phyloP scores from a whole-genome alignment of 805 yeast genomes.

The Candida oleophila region DNA sequence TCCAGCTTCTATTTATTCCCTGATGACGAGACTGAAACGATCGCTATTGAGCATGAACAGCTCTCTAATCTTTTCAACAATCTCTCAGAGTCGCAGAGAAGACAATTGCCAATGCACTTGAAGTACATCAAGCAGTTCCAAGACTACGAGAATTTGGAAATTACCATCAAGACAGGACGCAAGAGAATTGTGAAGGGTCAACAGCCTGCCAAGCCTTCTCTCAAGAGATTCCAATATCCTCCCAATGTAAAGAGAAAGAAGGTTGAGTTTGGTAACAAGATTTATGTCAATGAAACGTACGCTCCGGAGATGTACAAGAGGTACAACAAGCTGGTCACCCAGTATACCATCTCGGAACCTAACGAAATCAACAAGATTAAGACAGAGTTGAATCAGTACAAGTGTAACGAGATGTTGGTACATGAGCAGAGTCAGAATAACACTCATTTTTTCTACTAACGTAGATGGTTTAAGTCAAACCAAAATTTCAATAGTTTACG shows the following conservation, averaged over 20 bases:
- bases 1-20: not conserved
- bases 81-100: conserved; percentile 20
- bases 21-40: conserved; percentile 12
- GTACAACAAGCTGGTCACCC: conserved; percentile 51
- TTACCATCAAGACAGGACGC: conserved; percentile 19
- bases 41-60: conserved; percentile 24
- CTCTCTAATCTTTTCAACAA: conserved; percentile 23
- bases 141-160: conserved; percentile 30
- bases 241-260: conserved; percentile 15
- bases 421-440: conserved; percentile 58
- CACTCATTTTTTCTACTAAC: conserved; percentile 63
- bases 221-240: conserved; percentile 4
- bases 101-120: conserved; percentile 31
- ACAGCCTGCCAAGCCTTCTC: conserved; percentile 1
- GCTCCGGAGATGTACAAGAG: conserved; percentile 54
- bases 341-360: conserved; percentile 51
- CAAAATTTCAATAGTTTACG: not conserved
- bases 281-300: conserved; percentile 51
- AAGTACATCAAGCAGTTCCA: conserved; percentile 35
- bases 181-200: not conserved
- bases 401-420: conserved; percentile 64
- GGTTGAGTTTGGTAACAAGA: conserved; percentile 47
- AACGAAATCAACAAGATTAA: conserved; percentile 53
- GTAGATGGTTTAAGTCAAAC: not conserved
- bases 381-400: conserved; percentile 62